Evolutionary conservation across 306 rosid species (phyloP).

Genomic region (Elaeagnus macrophylla): DNA sequence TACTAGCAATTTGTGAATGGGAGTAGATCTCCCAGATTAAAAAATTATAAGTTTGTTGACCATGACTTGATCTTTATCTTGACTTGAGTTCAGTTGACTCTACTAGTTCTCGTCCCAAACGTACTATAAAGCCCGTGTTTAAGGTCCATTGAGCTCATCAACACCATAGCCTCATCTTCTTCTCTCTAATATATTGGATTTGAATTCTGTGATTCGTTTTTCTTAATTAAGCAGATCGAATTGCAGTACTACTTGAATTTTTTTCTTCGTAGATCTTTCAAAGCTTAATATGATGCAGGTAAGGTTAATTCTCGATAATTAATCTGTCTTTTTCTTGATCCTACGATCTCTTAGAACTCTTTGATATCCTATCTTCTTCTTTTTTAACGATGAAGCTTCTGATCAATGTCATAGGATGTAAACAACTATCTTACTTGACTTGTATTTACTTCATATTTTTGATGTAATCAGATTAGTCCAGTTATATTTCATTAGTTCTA

Average conservation of each 20-base stretch:
- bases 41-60: too few relatives aligned
- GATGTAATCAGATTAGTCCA: neutral
- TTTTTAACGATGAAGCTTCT: too few relatives aligned
- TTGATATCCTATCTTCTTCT: too few relatives aligned
- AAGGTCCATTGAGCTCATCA: neutral
- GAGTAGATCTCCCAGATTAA: too few relatives aligned
- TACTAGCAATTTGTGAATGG: too few relatives aligned
- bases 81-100: neutral
- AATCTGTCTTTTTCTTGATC: neutral
- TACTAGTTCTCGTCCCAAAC: too few relatives aligned
- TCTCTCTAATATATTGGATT: neutral
- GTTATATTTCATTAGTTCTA: neutral
- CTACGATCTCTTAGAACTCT: too few relatives aligned
- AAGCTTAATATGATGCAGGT: constrained; percentile 29
- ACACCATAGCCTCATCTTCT: neutral
- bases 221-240: neutral
- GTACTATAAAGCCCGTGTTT: neutral
- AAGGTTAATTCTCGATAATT: too few relatives aligned
- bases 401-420: too few relatives aligned
- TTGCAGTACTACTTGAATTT: too few relatives aligned
- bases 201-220: neutral
- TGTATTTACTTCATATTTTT: too few relatives aligned
- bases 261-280: neutral
- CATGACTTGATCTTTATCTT: neutral
- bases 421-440: too few relatives aligned